Conservation (phyloP, 176 grass and related monocot species). For the Oropetium thomaeum region DNA sequence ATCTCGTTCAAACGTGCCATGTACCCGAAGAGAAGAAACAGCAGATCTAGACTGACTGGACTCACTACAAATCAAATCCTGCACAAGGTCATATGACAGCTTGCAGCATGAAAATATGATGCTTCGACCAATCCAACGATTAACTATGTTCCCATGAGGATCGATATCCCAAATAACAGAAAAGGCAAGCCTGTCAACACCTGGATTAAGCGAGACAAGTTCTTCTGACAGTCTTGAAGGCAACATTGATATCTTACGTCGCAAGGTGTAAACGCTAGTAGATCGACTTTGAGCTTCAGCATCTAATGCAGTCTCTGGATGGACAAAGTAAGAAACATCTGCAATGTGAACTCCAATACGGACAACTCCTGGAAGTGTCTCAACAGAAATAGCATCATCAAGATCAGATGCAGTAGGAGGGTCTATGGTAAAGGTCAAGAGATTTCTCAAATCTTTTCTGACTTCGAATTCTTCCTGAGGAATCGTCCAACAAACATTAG, state of each 20-base stretch:
- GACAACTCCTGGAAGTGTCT: slow-evolving; percentile 55
- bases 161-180: slow-evolving; percentile 96
- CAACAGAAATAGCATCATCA: slow-evolving; percentile 94
- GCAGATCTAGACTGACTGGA: slow-evolving; percentile 35
- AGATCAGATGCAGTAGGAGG: slow-evolving; percentile 73
- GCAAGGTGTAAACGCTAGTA: slow-evolving; percentile 83
- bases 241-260: slow-evolving; percentile 72
- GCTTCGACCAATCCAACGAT: slow-evolving; percentile 80
- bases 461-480: slow-evolving; percentile 61
- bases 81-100: slow-evolving; percentile 74
- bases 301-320: slow-evolving; percentile 75
- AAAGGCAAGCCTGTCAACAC: slow-evolving; percentile 78
- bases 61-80: slow-evolving; percentile 61
- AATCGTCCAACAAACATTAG: slow-evolving; percentile 57
- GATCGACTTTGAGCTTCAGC: slow-evolving; percentile 76
- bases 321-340: slow-evolving; percentile 92
- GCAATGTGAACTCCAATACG: slow-evolving; percentile 91
- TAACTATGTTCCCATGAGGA: slow-evolving; percentile 65
- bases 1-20: slow-evolving; percentile 60
- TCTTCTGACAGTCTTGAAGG: slow-evolving; percentile 72
- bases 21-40: slow-evolving; percentile 49
- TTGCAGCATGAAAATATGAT: slow-evolving; percentile 90
- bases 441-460: slow-evolving; percentile 75
- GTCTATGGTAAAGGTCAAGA: slow-evolving; percentile 82
- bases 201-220: slow-evolving; percentile 73